These are phyloP conservation scores for Epithemia pelagica DNA, from an alignment of 108 stramenopile species.

Conservation along the genomic window DNA sequence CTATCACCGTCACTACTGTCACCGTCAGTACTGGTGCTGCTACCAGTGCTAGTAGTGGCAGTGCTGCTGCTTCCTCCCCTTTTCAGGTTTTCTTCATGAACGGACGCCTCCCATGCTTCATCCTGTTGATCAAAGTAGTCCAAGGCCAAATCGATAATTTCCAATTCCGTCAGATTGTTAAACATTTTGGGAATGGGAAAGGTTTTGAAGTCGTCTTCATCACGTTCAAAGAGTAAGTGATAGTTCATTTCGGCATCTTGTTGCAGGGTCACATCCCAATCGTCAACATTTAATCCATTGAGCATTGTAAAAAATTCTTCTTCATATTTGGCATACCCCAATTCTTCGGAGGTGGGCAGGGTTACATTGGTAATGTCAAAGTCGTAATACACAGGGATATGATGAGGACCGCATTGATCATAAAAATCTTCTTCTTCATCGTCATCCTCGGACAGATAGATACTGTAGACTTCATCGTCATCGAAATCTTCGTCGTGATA, in stretches of 20 bases:
- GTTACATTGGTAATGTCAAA: background rate
- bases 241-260: background rate
- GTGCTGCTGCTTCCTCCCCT: background rate
- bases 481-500: background rate
- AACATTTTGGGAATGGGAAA: background rate
- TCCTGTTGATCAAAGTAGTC: slow-evolving; percentile 1
- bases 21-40: background rate
- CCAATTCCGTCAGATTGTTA: background rate
- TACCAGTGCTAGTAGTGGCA: background rate
- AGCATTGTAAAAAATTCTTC: background rate
- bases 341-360: background rate
- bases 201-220: background rate
- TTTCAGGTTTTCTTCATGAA: background rate
- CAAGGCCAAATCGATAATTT: background rate
- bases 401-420: background rate
- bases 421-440: background rate
- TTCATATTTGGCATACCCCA: background rate
- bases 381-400: background rate
- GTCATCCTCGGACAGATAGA: background rate
- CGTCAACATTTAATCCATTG: background rate
- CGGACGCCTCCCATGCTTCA: background rate
- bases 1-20: background rate
- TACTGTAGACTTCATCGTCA: background rate
- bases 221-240: background rate
- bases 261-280: background rate